These are phyloP conservation scores for Termitomyces sp. DNA, from an alignment of 768 basidiomycete species.

Conservation along the genomic window DNA sequence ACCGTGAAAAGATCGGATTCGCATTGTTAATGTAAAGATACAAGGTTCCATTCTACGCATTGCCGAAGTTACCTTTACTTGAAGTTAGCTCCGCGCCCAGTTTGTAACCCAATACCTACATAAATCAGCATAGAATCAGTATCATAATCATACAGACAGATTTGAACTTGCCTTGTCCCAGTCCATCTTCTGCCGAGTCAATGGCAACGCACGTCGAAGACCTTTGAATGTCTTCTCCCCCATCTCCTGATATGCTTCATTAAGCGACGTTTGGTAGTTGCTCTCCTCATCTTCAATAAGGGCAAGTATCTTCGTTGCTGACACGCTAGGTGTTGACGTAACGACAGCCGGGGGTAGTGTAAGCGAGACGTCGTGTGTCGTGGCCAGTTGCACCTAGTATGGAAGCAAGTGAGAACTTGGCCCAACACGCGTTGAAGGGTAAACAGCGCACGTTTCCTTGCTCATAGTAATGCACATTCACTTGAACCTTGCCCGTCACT, in stretches of 20 bases:
- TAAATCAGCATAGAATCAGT: background rate
- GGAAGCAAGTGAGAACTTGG: background rate
- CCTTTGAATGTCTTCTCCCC: constrained; percentile 92
- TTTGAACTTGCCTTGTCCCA: constrained; percentile 76
- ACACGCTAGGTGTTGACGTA: constrained; percentile 42
- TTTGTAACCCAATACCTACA: constrained; percentile 55
- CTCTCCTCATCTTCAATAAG: constrained; percentile 78
- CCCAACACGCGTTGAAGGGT: background rate
- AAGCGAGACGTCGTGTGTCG: constrained; percentile 64
- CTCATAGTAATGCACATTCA: constrained; percentile 96
- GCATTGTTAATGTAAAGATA: background rate
- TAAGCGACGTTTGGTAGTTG: constrained; percentile 74
- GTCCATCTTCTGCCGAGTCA: constrained; percentile 91
- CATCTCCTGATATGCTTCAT: constrained; percentile 83
- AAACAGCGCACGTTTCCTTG: constrained; percentile 76
- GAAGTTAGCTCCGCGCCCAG: constrained; percentile 72
- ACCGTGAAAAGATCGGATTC: background rate
- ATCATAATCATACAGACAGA: background rate
- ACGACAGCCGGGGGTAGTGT: constrained; percentile 54
- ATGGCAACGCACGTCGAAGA: constrained; percentile 82
- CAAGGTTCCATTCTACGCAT: constrained; percentile 17
- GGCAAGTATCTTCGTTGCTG: constrained; percentile 72
- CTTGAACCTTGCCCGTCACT: constrained; percentile 67
- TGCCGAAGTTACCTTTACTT: constrained; percentile 50
- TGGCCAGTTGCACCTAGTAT: constrained; percentile 83